Evolutionary conservation across 345 rosid species (phyloP), one percentile per base, ranked within the genome.

Genomic region (Eutrema japonicum): DNA sequence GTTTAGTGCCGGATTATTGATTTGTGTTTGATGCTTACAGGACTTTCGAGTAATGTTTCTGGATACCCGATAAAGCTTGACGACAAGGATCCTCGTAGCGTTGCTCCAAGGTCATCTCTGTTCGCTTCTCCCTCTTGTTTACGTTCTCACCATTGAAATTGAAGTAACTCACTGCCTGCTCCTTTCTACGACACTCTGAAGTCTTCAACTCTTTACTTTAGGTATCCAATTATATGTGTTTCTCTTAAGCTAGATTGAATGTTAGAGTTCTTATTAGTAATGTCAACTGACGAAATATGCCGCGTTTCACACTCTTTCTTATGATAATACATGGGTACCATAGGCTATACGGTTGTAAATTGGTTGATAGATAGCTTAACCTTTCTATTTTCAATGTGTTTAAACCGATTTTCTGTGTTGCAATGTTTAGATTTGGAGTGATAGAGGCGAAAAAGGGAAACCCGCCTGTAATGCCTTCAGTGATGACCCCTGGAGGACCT

Each of bases 401-500:
- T 58, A 38, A 18, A 60, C 70, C 18, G 8, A 1, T 27, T 77
- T 18, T 48, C 5, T 54, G 49, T 56, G 10, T 40, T 64, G 62
- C 32, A 14, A 58, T 71, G 52, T 14, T 27, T 58, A 90, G 98
- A 66, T 64, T 54, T 77, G 80, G 85, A 36, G 68, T 77, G 51
- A 79, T 86, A 72, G 81, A 77, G 75, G 89, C 92, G 33, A 84
- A 76, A 75, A 86, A 75, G 11, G 91, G 82, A 41, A 91, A 95
- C 77, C 96, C 96, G 32, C 96, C 97, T 36, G 79, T 92, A 47
- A 90, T 88, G 97, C 97, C 96, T 29, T 84, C 87, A 33, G 90
- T 92, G 56, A 82, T 87, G 85, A 90, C 96, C 50, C 93, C 97
- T 51, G 97, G 91, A 77, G 96, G 97, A 73, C 83, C 93, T 76